A percentile compares a stretch with the other conserved stretches of the same genome.
phyloP scores from a whole-genome alignment of 306 rosid genomes.

The Prunus campanulata region DNA sequence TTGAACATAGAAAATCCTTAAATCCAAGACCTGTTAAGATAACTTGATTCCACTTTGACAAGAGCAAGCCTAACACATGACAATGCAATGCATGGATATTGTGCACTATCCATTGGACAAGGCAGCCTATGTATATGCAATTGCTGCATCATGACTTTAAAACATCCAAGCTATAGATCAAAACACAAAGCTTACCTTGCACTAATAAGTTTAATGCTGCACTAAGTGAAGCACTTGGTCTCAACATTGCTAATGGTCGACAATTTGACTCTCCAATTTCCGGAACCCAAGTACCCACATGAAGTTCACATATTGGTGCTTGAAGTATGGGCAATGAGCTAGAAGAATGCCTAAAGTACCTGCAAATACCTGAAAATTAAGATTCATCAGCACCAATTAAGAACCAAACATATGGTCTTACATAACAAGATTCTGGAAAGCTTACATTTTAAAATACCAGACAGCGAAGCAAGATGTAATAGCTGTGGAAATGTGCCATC shows the following conservation, averaged over 20 bases:
- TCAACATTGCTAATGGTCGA: constrained; percentile 83
- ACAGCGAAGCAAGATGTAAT: constrained; percentile 90
- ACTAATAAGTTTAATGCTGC: constrained; percentile 80
- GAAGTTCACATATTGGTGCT: constrained; percentile 77
- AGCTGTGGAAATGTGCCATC: constrained; percentile 91
- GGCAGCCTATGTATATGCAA: not conserved
- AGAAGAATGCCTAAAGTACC: constrained; percentile 87
- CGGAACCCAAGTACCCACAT: constrained; percentile 97
- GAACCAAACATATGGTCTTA: not conserved
- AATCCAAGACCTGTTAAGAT: not conserved
- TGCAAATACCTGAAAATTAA: constrained; percentile 86
- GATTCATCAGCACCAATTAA: constrained; percentile 26
- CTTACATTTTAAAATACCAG: constrained; percentile 90
- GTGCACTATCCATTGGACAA: not conserved
- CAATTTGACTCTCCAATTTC: constrained; percentile 83
- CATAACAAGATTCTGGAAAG: not conserved
- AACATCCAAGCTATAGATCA: not conserved
- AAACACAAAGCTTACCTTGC: constrained; percentile 59
- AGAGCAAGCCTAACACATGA: not conserved
- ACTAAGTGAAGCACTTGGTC: constrained; percentile 77
- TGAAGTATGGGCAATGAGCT: constrained; percentile 86
- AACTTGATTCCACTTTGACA: not conserved
- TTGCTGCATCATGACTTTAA: not conserved
- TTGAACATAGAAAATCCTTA: not conserved
- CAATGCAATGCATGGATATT: not conserved